Percentiles rank a stretch among this genome's conserved stretches.
phyloP scores from a whole-genome alignment of 2,329 filamentous ascomycete species.

The Dothideomycetes sp. region DNA sequence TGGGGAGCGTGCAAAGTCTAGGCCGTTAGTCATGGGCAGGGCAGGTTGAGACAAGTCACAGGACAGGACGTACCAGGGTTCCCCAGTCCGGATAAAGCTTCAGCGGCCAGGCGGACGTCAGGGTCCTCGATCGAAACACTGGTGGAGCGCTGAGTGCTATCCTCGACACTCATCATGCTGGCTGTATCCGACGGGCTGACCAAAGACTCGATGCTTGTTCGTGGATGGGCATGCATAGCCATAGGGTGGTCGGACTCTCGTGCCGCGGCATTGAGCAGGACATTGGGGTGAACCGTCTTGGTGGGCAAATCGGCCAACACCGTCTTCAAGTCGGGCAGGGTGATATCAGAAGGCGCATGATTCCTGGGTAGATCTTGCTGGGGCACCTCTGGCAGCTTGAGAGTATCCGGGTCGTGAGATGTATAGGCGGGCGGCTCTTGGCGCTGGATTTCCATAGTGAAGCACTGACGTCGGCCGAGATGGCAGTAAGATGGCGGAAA shows the following conservation, averaged over 20 bases:
- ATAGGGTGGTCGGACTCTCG: constrained; percentile 14
- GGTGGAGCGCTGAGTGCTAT: constrained; percentile 28
- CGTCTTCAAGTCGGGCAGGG: constrained; percentile 37
- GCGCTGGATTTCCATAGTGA: constrained; percentile 25
- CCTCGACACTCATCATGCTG: constrained; percentile 34
- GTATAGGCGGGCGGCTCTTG: constrained; percentile 35
- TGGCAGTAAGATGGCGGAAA: constrained; percentile 7
- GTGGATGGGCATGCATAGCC: constrained; percentile 11
- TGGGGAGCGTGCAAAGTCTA: constrained; percentile 36
- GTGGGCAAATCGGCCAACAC: constrained; percentile 31
- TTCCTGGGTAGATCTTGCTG: constrained; percentile 25
- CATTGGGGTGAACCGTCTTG: constrained; percentile 14
- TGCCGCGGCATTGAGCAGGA: constrained; percentile 22
- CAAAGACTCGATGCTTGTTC: constrained; percentile 26
- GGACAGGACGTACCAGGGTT: constrained; percentile 34
- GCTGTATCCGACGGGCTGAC: constrained; percentile 37
- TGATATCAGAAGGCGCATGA: constrained; percentile 23
- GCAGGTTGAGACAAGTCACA: not conserved
- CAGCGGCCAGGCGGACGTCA: constrained; percentile 40
- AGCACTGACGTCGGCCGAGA: constrained; percentile 11
- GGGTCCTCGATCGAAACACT: constrained; percentile 41
- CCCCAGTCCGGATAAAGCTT: constrained; percentile 41
- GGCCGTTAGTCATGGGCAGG: constrained; percentile 10
- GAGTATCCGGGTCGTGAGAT: constrained; percentile 32
- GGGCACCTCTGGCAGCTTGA: constrained; percentile 35